Percentiles rank a stretch among this genome's conserved stretches.
Conservation (phyloP, 495 filamentous ascomycete species). For the Neurospora sp. region DNA sequence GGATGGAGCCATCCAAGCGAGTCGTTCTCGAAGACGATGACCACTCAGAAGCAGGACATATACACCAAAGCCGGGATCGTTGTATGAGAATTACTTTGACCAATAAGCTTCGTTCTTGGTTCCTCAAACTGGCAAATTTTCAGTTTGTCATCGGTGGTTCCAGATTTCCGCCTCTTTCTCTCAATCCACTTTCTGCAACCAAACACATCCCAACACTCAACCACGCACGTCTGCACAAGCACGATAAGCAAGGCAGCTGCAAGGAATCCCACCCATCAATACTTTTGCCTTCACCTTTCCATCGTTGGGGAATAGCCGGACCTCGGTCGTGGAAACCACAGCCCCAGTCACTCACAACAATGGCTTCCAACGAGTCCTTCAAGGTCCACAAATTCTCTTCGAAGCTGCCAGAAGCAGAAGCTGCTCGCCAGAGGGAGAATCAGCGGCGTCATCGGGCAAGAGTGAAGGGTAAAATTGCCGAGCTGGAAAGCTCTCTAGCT, state of each 20-base stretch:
- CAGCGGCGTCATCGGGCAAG: constrained; percentile 24
- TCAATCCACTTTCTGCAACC: background rate
- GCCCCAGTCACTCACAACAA: background rate
- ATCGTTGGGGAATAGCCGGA: background rate
- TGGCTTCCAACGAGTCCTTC: background rate
- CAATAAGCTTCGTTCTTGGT: background rate
- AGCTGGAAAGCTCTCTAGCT: constrained; percentile 13
- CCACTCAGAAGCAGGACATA: background rate
- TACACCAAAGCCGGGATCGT: background rate
- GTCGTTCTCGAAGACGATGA: background rate
- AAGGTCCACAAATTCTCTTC: constrained; percentile 14
- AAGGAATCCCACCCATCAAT: background rate
- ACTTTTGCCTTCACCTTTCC: background rate
- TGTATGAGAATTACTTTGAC: background rate
- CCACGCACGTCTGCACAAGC: background rate
- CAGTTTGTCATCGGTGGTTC: background rate
- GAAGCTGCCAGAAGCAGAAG: constrained; percentile 14
- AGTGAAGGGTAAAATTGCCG: constrained; percentile 15
- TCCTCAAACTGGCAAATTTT: background rate
- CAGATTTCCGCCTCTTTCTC: background rate
- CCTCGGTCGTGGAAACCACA: background rate
- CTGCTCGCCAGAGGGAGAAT: constrained; percentile 19
- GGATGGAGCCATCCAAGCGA: background rate
- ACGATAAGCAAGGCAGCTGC: background rate
- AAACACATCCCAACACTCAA: background rate